A percentile compares a stretch with the other conserved stretches of the same genome.
phyloP scores from a whole-genome alignment of 768 basidiomycete genomes.

The Lactifluus pinguis region DNA sequence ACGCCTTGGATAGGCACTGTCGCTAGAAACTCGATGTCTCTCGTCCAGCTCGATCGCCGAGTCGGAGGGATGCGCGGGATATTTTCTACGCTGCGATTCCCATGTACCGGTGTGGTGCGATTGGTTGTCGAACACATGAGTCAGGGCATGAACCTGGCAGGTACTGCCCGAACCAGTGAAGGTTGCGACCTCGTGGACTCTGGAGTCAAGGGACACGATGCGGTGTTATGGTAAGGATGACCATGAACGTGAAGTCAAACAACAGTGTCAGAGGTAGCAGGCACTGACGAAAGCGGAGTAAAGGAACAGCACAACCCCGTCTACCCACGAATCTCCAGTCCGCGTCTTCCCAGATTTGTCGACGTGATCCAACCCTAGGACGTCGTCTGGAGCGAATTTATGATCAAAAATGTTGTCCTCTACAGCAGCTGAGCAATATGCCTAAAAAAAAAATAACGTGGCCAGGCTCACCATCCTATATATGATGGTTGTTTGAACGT shows the following conservation, averaged over 20 bases:
- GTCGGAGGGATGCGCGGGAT: too few species aligned
- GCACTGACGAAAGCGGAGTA: slow-evolving; percentile 23
- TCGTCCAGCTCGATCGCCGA: too few species aligned
- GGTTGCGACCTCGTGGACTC: too few species aligned
- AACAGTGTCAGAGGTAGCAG: slow-evolving; percentile 32
- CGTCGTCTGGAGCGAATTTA: slow-evolving; percentile 91
- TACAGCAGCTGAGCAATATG: slow-evolving; percentile 28
- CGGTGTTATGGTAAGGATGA: slow-evolving; percentile 4
- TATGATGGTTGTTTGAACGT: slow-evolving; percentile 96
- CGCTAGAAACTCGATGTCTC: too few species aligned
- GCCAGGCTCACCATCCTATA: slow-evolving; percentile 70
- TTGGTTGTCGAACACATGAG: too few species aligned
- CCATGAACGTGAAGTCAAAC: slow-evolving; percentile 20
- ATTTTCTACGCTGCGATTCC: too few species aligned
- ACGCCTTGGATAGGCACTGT: too few species aligned
- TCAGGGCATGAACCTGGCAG: too few species aligned
- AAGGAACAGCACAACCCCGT: slow-evolving; percentile 21
- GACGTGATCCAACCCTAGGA: slow-evolving; percentile 89
- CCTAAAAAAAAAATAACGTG: slow-evolving; percentile 13
- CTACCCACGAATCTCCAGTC: slow-evolving; percentile 76
- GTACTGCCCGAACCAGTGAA: too few species aligned
- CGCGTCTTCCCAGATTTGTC: slow-evolving; percentile 85
- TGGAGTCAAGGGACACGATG: slow-evolving; percentile 20
- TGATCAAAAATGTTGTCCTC: slow-evolving; percentile 96
- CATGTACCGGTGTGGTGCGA: background rate